A percentile compares a stretch with the other conserved stretches of the same genome.
Evolutionary conservation across 2,329 filamentous ascomycete genomes (phyloP).

Genomic region (Pyrenophora teres): DNA sequence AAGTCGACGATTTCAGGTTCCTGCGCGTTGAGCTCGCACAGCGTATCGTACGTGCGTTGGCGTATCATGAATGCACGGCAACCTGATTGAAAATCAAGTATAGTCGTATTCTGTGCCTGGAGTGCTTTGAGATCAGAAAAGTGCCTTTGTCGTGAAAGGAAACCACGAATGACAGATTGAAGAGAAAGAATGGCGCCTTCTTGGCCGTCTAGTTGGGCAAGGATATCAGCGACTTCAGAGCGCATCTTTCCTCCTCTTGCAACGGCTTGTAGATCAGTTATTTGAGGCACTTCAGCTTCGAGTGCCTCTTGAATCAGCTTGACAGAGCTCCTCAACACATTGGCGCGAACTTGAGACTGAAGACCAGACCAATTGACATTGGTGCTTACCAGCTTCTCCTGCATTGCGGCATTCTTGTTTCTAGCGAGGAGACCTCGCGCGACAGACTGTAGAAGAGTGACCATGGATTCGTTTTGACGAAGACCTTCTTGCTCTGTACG

Average conservation of each 20-base stretch:
- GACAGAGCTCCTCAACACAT: conserved; percentile 37
- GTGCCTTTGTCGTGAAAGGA: conserved; percentile 51
- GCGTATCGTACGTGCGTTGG: conserved; percentile 63
- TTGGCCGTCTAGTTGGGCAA: conserved; percentile 51
- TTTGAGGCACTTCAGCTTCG: conserved; percentile 34
- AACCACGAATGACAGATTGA: conserved; percentile 59
- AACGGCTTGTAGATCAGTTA: conserved; percentile 49
- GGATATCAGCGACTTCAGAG: conserved; percentile 37
- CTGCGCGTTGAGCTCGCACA: conserved; percentile 72
- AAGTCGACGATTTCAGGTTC: conserved; percentile 69
- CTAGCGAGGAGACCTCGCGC: conserved; percentile 58
- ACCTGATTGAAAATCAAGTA: conserved; percentile 68
- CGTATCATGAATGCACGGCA: conserved; percentile 70
- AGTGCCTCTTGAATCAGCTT: conserved; percentile 40
- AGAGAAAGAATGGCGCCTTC: conserved; percentile 53
- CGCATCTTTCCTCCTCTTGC: conserved; percentile 45
- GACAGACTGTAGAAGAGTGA: conserved; percentile 66
- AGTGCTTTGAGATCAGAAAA: conserved; percentile 58
- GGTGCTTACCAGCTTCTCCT: conserved; percentile 49
- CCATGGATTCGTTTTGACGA: conserved; percentile 46
- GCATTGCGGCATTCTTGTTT: conserved; percentile 47
- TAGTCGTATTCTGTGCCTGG: conserved; percentile 60
- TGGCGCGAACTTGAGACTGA: conserved; percentile 54
- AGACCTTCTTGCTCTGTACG: conserved; percentile 43
- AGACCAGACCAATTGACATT: conserved; percentile 50